A percentile compares a stretch with the other conserved stretches of the same genome.
Evolutionary conservation across 176 grass and related monocot genomes (phyloP).

Genomic region (Ananas comosus): DNA sequence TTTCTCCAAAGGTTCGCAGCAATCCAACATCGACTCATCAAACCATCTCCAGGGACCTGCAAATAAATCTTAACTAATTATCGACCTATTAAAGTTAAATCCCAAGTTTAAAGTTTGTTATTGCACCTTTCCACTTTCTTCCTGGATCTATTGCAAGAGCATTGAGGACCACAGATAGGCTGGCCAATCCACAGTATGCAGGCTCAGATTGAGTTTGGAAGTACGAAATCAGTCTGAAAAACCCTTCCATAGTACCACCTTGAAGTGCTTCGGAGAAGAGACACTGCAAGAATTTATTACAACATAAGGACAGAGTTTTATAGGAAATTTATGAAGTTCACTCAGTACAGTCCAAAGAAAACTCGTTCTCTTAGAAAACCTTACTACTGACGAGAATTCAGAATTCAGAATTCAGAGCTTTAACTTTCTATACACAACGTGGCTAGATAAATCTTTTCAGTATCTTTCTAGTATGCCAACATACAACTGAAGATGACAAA

Average conservation of each 20-base stretch:
- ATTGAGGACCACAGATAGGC: slow-evolving; percentile 67
- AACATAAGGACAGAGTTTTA: neutral
- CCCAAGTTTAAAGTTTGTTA: neutral
- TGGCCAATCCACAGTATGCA: slow-evolving; percentile 77
- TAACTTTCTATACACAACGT: no score
- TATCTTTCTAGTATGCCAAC: no score
- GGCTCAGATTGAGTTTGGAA: slow-evolving; percentile 85
- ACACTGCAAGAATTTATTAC: slow-evolving; percentile 18
- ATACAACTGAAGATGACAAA: no score
- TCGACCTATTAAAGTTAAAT: neutral
- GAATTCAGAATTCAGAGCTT: no score
- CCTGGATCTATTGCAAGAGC: slow-evolving; percentile 73
- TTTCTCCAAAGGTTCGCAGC: slow-evolving; percentile 81
- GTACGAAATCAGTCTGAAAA: slow-evolving; percentile 63
- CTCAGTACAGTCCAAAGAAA: neutral
- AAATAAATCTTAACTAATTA: neutral
- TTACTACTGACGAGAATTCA: no score
- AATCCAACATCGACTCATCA: slow-evolving; percentile 97
- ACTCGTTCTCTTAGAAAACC: neutral
- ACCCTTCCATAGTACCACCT: slow-evolving; percentile 75
- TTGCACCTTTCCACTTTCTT: slow-evolving; percentile 48
- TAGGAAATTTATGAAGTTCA: neutral
- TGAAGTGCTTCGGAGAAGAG: slow-evolving; percentile 61
- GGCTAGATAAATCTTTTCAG: no score
- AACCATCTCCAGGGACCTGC: slow-evolving; percentile 88